Percentiles rank a stretch among this genome's conserved stretches.
These are phyloP conservation scores for Carallia brachiata DNA, from an alignment of 345 rosid genomes.

Conservation along the genomic window DNA sequence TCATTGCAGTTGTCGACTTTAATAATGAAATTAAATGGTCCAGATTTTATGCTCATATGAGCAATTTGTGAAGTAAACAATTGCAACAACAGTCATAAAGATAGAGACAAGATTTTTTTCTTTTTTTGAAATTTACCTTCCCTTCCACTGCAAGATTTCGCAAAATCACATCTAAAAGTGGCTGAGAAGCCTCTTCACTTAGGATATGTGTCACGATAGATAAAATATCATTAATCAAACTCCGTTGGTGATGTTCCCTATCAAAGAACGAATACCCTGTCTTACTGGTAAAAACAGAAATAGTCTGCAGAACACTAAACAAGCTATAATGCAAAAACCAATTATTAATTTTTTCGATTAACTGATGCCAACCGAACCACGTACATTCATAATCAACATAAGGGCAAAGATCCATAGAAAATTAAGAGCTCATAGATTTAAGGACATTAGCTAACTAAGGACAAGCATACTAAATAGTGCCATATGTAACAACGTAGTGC, in stretches of 20 bases:
- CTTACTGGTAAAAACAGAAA: conserved; percentile 9
- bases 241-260: conserved; percentile 60
- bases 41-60: neutral
- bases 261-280: no score
- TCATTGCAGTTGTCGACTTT: no score
- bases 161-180: conserved; percentile 52
- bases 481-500: neutral
- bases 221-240: conserved; percentile 57
- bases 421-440: neutral
- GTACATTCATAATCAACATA: neutral
- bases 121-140: conserved; percentile 35
- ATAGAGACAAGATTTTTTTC: neutral
- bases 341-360: no score
- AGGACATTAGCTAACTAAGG: neutral
- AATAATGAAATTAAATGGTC: no score
- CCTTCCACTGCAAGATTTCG: conserved; percentile 67
- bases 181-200: conserved; percentile 63
- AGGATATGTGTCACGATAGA: conserved; percentile 61
- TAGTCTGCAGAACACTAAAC: neutral
- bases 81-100: neutral
- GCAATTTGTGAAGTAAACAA: neutral
- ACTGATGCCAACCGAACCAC: neutral
- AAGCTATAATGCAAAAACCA: neutral
- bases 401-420: neutral
- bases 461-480: neutral